phyloP scores from a whole-genome alignment of 768 basidiomycete genomes.

The Lactarius tabidus region DNA sequence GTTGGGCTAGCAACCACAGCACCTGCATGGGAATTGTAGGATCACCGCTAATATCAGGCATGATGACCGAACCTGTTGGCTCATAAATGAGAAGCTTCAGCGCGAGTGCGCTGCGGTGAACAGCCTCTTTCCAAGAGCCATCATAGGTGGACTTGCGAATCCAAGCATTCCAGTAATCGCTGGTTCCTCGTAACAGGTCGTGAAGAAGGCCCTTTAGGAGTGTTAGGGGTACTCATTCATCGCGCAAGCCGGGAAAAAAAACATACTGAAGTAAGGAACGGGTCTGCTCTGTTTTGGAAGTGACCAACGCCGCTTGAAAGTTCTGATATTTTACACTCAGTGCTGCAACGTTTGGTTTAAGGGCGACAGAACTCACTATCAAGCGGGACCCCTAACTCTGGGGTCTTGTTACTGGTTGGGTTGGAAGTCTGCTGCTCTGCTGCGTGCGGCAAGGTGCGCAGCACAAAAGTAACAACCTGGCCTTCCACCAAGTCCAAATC shows the following conservation, averaged over 20 bases:
- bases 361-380: slow-evolving; percentile 34
- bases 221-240: neutral
- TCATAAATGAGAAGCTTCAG: slow-evolving; percentile 91
- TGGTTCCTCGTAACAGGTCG: slow-evolving; percentile 62
- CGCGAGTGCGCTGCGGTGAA: slow-evolving; percentile 88
- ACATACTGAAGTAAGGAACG: slow-evolving; percentile 59
- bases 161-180: slow-evolving; percentile 85
- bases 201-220: slow-evolving; percentile 49
- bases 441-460: slow-evolving; percentile 62
- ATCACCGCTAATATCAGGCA: slow-evolving; percentile 1
- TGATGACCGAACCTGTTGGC: slow-evolving; percentile 57
- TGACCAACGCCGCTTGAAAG: slow-evolving; percentile 44
- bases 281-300: slow-evolving; percentile 59
- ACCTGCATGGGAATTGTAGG: slow-evolving; percentile 40
- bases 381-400: slow-evolving; percentile 44
- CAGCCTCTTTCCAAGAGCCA: slow-evolving; percentile 94
- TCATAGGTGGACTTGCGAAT: slow-evolving; percentile 84
- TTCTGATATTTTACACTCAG: slow-evolving; percentile 28
- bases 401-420: slow-evolving; percentile 39
- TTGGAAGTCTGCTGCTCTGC: slow-evolving; percentile 29
- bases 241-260: neutral
- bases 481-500: slow-evolving; percentile 73
- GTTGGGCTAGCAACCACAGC: slow-evolving; percentile 95
- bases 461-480: slow-evolving; percentile 84
- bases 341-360: neutral